These are phyloP conservation scores for Vicia villosa DNA, from an alignment of 306 rosid species.

Conservation along the genomic window DNA sequence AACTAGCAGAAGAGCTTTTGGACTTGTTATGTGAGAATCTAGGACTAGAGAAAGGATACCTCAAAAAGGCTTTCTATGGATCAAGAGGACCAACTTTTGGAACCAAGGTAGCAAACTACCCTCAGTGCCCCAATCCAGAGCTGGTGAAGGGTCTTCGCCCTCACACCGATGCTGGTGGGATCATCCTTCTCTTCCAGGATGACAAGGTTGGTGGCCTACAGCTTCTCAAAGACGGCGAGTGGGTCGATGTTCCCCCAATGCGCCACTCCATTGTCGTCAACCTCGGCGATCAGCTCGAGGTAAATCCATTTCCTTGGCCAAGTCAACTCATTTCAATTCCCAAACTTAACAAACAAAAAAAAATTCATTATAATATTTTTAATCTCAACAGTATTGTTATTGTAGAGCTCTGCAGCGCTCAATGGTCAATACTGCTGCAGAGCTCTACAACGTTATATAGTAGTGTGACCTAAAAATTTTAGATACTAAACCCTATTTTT, in stretches of 20 bases:
- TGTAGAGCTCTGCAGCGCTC: too few species aligned
- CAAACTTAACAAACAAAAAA: background rate
- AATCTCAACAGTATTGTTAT: too few species aligned
- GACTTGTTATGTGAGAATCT: conserved; percentile 91
- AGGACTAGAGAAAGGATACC: conserved; percentile 78
- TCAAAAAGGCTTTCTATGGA: conserved; percentile 74
- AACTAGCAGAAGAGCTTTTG: conserved; percentile 70
- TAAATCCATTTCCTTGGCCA: conserved; percentile 9
- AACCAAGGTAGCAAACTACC: conserved; percentile 89
- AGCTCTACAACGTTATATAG: background rate
- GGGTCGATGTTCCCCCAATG: conserved; percentile 93
- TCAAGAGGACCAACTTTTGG: conserved; percentile 88
- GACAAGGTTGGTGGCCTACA: conserved; percentile 92
- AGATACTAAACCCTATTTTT: background rate
- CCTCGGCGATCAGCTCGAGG: conserved; percentile 95
- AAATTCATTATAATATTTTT: too few species aligned
- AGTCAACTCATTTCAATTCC: background rate
- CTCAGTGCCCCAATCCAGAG: conserved; percentile 83
- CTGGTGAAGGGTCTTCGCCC: conserved; percentile 89
- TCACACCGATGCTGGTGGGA: conserved; percentile 94
- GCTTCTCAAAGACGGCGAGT: conserved; percentile 71
- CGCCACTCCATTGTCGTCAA: conserved; percentile 86
- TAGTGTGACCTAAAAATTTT: background rate
- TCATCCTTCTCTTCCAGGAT: conserved; percentile 85
- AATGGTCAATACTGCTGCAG: too few species aligned